Percentiles rank a stretch among this genome's conserved stretches.
Conservation (phyloP, 2,329 filamentous ascomycete genomes). For the Colletotrichum karsti region DNA sequence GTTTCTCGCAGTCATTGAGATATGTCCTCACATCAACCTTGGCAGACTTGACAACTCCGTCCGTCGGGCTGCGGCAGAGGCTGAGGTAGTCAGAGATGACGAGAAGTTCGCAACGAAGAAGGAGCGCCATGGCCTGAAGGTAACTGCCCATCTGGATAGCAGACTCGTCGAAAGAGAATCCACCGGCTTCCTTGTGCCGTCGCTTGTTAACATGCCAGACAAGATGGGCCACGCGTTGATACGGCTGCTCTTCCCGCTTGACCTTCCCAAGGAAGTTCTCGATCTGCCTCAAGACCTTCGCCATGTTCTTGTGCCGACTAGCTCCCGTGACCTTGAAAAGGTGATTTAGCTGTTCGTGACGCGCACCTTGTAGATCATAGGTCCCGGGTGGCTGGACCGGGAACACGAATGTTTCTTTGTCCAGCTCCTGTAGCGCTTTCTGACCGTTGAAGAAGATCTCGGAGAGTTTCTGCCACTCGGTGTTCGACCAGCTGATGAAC, state of each 20-base stretch:
- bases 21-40: slow-evolving; percentile 39
- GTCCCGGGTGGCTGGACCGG: not conserved
- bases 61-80: slow-evolving; percentile 11
- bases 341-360: not conserved
- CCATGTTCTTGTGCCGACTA: not conserved
- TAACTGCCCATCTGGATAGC: slow-evolving; percentile 44
- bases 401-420: not conserved
- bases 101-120: slow-evolving; percentile 56
- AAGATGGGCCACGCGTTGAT: slow-evolving; percentile 53
- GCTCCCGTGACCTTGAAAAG: not conserved
- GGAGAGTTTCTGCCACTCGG: slow-evolving; percentile 42
- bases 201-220: slow-evolving; percentile 48
- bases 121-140: slow-evolving; percentile 52
- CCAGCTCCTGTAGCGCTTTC: slow-evolving; percentile 1
- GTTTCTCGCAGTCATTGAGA: slow-evolving; percentile 45
- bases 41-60: slow-evolving; percentile 16
- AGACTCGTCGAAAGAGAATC: slow-evolving; percentile 45
- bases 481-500: slow-evolving; percentile 65
- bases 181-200: slow-evolving; percentile 28
- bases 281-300: slow-evolving; percentile 25
- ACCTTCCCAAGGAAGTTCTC: slow-evolving; percentile 39
- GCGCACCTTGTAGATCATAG: not conserved
- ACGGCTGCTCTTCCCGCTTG: slow-evolving; percentile 56
- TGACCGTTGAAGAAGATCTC: slow-evolving; percentile 37
- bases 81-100: slow-evolving; percentile 51